Evolutionary conservation across 495 filamentous ascomycete species (phyloP), one percentile per base, ranked within the genome.

Genomic region (Clohesyomyces aquaticus): DNA sequence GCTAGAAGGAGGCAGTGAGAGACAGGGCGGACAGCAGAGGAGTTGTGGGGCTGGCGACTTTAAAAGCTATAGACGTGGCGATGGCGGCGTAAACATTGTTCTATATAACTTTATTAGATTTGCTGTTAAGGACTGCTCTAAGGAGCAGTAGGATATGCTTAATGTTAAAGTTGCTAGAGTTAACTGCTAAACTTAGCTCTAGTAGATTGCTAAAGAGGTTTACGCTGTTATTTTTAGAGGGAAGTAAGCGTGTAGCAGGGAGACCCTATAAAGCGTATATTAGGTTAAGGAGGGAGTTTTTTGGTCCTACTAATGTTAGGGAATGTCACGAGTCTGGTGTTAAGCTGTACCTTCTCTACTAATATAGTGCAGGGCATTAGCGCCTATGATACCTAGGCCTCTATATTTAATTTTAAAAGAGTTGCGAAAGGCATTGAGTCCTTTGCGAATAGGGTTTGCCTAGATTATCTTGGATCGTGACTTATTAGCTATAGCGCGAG

Each of bases 51-150:
- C n/a, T n/a, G n/a, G n/a, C n/a, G n/a, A n/a, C n/a, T n/a, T n/a
- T n/a, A n/a, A n/a, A n/a, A n/a, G n/a, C n/a, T n/a, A 75, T 76
- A 18, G 72, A 70, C 72, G 76, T 69, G 54, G 58, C 21, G 58
- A 65, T 46, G 28, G 49, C 61, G n/a, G n/a, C n/a, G n/a, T n/a
- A n/a, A n/a, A n/a, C n/a, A n/a, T n/a, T n/a, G n/a, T n/a, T n/a
- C n/a, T n/a, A n/a, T n/a, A n/a, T n/a, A n/a, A n/a, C n/a, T n/a
- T n/a, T n/a, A n/a, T n/a, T n/a, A n/a, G n/a, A n/a, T n/a, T n/a
- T n/a, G n/a, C n/a, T n/a, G n/a, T n/a, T n/a, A n/a, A n/a, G n/a
- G n/a, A n/a, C n/a, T n/a, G n/a, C n/a, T n/a, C n/a, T n/a, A n/a
- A n/a, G n/a, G n/a, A n/a, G n/a, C n/a, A n/a, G n/a, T n/a, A n/a